phyloP scores from a whole-genome alignment of 2,329 filamentous ascomycete genomes.

The Tolypocladium paradoxum region DNA sequence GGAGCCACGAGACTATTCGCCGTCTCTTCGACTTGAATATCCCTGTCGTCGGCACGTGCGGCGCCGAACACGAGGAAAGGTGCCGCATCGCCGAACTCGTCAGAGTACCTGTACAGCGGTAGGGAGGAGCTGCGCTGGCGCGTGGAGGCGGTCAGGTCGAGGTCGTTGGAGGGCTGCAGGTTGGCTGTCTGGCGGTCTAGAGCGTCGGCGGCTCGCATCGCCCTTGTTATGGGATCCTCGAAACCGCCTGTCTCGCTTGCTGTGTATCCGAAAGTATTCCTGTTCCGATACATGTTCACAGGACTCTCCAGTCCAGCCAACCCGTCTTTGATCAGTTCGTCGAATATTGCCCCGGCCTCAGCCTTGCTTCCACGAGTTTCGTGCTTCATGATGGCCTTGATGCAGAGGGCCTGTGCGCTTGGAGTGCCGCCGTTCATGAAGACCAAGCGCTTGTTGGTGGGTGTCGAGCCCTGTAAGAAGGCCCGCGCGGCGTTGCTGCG shows the following conservation, averaged over 20 bases:
- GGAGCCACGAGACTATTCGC: conserved; percentile 5
- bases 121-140: conserved; percentile 39
- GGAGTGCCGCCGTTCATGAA: conserved; percentile 51
- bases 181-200: conserved; percentile 44
- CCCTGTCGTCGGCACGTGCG: conserved; percentile 10
- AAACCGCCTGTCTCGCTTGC: conserved; percentile 5
- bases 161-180: conserved; percentile 37
- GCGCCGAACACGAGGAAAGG: conserved; percentile 39
- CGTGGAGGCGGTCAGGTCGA: conserved; percentile 31
- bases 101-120: conserved; percentile 33
- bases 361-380: conserved; percentile 36
- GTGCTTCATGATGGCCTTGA: conserved; percentile 41
- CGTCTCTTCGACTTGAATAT: conserved; percentile 6
- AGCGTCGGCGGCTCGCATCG: conserved; percentile 49
- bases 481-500: conserved; percentile 36
- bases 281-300: conserved; percentile 9
- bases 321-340: conserved; percentile 38
- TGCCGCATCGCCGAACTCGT: conserved; percentile 31
- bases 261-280: conserved; percentile 1
- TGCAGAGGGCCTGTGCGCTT: conserved; percentile 42
- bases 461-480: conserved; percentile 38
- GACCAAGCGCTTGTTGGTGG: conserved; percentile 40
- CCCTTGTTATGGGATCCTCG: conserved; percentile 40
- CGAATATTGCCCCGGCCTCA: conserved; percentile 41
- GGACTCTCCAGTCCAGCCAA: conserved; percentile 24